These are phyloP conservation scores for Xylaria castorea DNA, from an alignment of 495 filamentous ascomycete species.

Conservation along the genomic window DNA sequence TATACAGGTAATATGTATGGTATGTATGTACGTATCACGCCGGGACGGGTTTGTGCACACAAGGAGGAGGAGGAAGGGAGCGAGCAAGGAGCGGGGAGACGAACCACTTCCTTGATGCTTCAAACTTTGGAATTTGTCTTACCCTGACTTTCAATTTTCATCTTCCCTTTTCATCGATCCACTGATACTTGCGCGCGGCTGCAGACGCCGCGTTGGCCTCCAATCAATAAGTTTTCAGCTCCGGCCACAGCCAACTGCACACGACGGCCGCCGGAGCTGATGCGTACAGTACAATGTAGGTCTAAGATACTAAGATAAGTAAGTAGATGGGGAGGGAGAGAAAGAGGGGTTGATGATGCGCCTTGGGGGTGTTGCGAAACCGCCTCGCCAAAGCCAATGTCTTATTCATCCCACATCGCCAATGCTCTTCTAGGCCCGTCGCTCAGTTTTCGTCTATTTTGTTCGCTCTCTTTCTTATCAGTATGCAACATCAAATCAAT, in stretches of 20 bases:
- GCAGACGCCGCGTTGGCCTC: conserved; percentile 13
- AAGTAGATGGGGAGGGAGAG: background rate
- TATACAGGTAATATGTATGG: background rate
- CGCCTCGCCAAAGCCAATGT: conserved; percentile 5
- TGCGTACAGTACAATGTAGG: background rate
- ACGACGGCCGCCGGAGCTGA: background rate
- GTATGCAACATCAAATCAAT: background rate
- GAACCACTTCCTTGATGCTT: conserved; percentile 4
- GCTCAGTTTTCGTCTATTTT: background rate
- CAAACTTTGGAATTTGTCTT: background rate
- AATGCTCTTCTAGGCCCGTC: background rate
- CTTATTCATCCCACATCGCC: background rate
- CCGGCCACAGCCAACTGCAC: background rate
- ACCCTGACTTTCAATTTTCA: background rate
- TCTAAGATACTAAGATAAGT: no score
- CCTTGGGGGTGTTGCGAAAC: background rate
- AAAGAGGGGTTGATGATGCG: background rate
- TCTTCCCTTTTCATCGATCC: background rate
- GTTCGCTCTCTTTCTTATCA: background rate
- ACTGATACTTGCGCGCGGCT: conserved; percentile 17
- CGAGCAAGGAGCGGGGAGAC: background rate
- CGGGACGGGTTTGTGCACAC: background rate
- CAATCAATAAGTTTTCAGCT: conserved; percentile 22
- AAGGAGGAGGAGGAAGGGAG: background rate
- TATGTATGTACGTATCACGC: background rate